Evolutionary conservation across 768 basidiomycete species (phyloP), one percentile per base, ranked within the genome.

Genomic region (Mycena albidolilacea): DNA sequence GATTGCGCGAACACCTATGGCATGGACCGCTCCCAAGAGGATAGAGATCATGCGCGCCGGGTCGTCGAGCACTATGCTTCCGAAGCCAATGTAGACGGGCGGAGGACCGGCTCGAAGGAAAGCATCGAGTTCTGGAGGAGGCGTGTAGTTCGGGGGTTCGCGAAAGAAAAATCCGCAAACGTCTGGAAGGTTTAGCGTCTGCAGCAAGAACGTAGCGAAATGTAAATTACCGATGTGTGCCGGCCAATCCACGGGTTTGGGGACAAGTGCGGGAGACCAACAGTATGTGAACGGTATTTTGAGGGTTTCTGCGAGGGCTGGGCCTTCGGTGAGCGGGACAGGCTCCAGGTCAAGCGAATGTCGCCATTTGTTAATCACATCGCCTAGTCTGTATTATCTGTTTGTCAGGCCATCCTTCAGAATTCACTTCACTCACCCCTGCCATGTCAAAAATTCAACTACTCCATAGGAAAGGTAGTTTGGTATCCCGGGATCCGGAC

Each of bases 31-130:
- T 17, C 84, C 79, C 61, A 87, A 80, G 23, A 87, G 84, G 0
- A 79, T 82, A 23, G 54, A 12, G 23, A 67, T 83, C 83, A 82
- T 70, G 11, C 35, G 46, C 2, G 48, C 15, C 2, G 71, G 62
- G 46, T 76, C 58, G 17, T 74, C 73, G n/a, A 74, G 60, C 1
- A 74, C 66, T 15, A 74, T 74, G 21, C 72, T 75, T 7, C 85
- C 85, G 62, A 86, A 87, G n/a, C 85, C 86, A 41, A 87, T 85
- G 69, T 86, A 87, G 4, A 87, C 78, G 4, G 86, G 85, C 1
- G 83, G 76, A 11, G 77, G 75, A 6, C 85, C 85, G 0, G 73
- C 75, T 3, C 72, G 76, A 7, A 87, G 73, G 64, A 86, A 86
- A 7, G 72, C 74, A 3, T 71, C 78, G 12, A 87, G 75, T 14